These are phyloP conservation scores for Sanguinoderma infundibulare DNA, from an alignment of 1,284 basidiomycete species.

Conservation along the genomic window DNA sequence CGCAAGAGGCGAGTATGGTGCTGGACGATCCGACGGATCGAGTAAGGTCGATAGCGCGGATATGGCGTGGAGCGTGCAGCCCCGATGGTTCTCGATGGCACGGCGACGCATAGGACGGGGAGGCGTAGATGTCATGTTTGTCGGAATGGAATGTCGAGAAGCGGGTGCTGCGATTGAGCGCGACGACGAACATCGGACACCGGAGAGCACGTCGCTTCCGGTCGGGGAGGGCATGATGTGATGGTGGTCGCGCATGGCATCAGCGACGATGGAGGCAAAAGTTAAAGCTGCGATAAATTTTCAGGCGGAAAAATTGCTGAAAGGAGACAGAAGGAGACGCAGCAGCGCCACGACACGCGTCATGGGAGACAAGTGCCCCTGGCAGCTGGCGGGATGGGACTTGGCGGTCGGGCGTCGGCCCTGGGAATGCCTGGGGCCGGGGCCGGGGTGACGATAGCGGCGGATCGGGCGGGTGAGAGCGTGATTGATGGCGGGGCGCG, in stretches of 20 bases:
- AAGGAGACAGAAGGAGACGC: background rate
- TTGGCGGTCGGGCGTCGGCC: no score
- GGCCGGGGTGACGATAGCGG: background rate
- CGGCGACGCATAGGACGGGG: background rate
- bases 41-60: conserved; percentile 20
- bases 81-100: conserved; percentile 5
- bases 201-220: background rate
- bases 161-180: background rate
- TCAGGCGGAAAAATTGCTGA: background rate
- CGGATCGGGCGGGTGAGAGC: background rate
- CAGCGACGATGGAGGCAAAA: conserved; percentile 7
- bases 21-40: conserved; percentile 22
- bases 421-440: no score
- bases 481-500: background rate
- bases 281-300: conserved; percentile 1
- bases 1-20: conserved; percentile 16
- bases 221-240: background rate
- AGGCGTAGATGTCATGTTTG: background rate
- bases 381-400: no score
- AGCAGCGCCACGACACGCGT: background rate
- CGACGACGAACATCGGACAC: background rate
- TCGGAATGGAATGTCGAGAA: background rate
- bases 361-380: background rate
- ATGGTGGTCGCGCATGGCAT: background rate
- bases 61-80: conserved; percentile 14